Evolutionary conservation across 2,329 filamentous ascomycete species (phyloP).

Genomic region (Clarireedia paspali): DNA sequence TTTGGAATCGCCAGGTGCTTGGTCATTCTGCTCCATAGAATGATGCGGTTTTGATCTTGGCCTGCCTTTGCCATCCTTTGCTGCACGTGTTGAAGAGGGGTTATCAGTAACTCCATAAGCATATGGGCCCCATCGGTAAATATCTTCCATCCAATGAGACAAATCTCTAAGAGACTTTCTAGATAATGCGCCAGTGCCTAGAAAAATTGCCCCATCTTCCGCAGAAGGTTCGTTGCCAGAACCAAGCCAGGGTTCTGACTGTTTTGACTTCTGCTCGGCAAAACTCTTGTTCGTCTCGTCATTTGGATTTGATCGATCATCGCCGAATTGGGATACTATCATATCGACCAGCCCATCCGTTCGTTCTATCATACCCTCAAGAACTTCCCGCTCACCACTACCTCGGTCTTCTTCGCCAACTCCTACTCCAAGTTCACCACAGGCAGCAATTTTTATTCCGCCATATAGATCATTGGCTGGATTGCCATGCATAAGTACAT

Average conservation of each 20-base stretch:
- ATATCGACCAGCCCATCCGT: slow-evolving; percentile 83
- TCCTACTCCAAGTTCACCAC: slow-evolving; percentile 85
- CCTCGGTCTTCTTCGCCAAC: slow-evolving; percentile 94
- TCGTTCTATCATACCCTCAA: slow-evolving; percentile 76
- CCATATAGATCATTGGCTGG: slow-evolving; percentile 72
- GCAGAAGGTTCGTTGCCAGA: slow-evolving; percentile 57
- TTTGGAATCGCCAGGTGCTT: background rate
- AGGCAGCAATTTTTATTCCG: slow-evolving; percentile 80
- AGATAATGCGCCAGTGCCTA: slow-evolving; percentile 69
- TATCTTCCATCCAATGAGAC: slow-evolving; percentile 79
- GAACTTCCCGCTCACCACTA: slow-evolving; percentile 84
- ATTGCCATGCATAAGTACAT: slow-evolving; percentile 83
- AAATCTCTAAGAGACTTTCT: slow-evolving; percentile 63
- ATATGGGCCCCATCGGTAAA: slow-evolving; percentile 76
- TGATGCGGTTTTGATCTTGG: background rate
- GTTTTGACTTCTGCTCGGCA: slow-evolving; percentile 18
- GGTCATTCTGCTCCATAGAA: background rate
- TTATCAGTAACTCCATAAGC: slow-evolving; percentile 82
- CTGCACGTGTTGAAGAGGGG: slow-evolving; percentile 54
- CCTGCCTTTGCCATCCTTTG: slow-evolving; percentile 25
- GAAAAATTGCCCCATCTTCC: slow-evolving; percentile 79
- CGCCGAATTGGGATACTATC: slow-evolving; percentile 77
- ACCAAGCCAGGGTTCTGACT: slow-evolving; percentile 60
- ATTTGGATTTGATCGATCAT: slow-evolving; percentile 21
- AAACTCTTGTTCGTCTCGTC: slow-evolving; percentile 25